A percentile compares a stretch with the other conserved stretches of the same genome.
These are phyloP conservation scores for Stachybotrys chartarum DNA, from an alignment of 2,329 filamentous ascomycete genomes.

Conservation along the genomic window DNA sequence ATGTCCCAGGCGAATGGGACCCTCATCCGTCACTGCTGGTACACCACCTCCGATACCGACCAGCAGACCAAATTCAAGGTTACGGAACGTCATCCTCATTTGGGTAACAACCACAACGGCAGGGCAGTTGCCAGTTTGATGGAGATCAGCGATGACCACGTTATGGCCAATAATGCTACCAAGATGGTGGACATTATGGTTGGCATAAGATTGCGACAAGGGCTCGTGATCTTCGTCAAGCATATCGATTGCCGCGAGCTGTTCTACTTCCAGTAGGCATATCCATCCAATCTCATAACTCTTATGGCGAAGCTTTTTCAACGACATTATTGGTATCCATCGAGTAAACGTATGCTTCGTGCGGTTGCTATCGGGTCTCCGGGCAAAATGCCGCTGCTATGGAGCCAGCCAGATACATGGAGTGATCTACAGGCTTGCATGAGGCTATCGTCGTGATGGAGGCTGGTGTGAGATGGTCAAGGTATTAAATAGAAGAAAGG, in stretches of 20 bases:
- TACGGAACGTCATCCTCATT: constrained; percentile 24
- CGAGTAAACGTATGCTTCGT: too few relatives aligned
- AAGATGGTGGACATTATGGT: constrained; percentile 16
- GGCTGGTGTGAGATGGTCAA: too few relatives aligned
- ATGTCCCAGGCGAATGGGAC: constrained; percentile 14
- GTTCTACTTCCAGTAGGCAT: constrained; percentile 16
- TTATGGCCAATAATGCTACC: constrained; percentile 22
- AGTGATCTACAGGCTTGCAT: too few relatives aligned
- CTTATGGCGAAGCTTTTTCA: neutral
- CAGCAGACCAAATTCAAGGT: constrained; percentile 12
- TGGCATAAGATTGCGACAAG: constrained; percentile 3
- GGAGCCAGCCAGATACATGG: too few relatives aligned
- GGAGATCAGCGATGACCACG: constrained; percentile 22
- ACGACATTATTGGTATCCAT: too few relatives aligned
- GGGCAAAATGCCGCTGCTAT: too few relatives aligned
- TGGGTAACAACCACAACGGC: constrained; percentile 22
- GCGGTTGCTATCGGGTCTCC: too few relatives aligned
- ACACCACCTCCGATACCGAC: constrained; percentile 16
- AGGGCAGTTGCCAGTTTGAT: constrained; percentile 19
- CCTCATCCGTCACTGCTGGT: constrained; percentile 8
- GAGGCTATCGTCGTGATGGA: too few relatives aligned
- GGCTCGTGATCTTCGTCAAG: constrained; percentile 14
- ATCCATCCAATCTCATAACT: constrained; percentile 17
- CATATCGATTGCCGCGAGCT: constrained; percentile 15
- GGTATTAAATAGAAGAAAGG: too few relatives aligned